Base-by-base conservation (phyloP, 805 yeast species). In the Metschnikowia aberdeeniae region DNA sequence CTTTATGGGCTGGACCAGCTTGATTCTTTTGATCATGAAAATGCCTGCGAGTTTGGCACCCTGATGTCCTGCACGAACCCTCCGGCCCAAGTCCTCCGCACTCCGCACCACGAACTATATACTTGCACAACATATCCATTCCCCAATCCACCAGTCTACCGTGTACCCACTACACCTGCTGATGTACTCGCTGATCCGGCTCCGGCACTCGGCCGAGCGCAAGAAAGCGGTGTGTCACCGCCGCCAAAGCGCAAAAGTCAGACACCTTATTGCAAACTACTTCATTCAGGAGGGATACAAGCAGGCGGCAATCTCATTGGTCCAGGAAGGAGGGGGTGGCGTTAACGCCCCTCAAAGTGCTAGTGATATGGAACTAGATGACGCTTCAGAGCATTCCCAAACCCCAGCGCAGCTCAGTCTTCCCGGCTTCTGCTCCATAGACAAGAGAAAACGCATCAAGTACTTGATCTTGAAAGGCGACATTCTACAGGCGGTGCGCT, bases 1-100 rank as follows among this genome's bases (percentile, higher is more conserved):
- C 60, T 93, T 93, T 67, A 72, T 88, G 34, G 99, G 99, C 1
- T 93, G 99, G 99, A 83, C 97, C 1, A 81, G 95, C 1, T 67
- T 89, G 47, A 85, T 86, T 10, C 79, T 86, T 5, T 72, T 80
- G 50, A 86, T 93, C 59, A 85, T 93, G 92, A 76, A 77, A 44
- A 84, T 86, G 93, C 92, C 93, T 1, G 82, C 77, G 46, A 51
- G n/a, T 7, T 29, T 40, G 11, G 32, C 32, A 11, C 13, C 14
- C 32, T 29, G 32, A 29, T 22, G 26, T 22, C 26, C 26, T 22
- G 26, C 26, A 22, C 8, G 26, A 22, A 22, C 26, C 2, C 26
- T 1, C n/a, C n/a, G n/a, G n/a, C n/a, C n/a, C n/a, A n/a, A n/a
- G 26, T 3, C 26, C 26, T 22, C 26, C 26, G 26, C 26, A 22